Evolutionary conservation across 768 basidiomycete species (phyloP), one percentile per base, ranked within the genome.

Genomic region (Dacryopinax primogenitus): DNA sequence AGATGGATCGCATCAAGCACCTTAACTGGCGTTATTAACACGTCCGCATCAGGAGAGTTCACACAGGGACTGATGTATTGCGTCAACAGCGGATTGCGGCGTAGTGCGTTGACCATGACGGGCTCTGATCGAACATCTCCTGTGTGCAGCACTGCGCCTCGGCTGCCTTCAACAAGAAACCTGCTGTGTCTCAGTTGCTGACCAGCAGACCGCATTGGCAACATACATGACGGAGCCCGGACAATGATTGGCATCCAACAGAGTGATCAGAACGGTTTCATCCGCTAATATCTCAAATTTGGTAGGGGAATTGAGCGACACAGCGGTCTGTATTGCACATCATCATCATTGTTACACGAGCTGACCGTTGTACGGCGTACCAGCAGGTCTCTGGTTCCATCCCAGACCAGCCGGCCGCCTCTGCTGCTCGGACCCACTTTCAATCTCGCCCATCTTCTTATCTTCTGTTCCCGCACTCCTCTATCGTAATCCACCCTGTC

Each of bases 231-330:
- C 86, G 0, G 92, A 87, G 0, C 94, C 94, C 12, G 92, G 94
- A 72, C 93, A 96, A 73, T 97, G 94, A 71, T 96, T 96, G 0
- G 94, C 94, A 70, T 94, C 90, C 7, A 96, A 74, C 11, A 88
- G 79, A 0, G 92, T 94, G 65, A 96, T 80, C 0, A 80, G 84
- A 11, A 95, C 86, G 2, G 72, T 73, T 69, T 86, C 82, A 7
- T 76, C 76, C 26, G 80, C 76, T 2, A 79, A 81, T 18, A 94
- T 73, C 35, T 85, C 82, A 33, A 86, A 78, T 33, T 72, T 66
- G 0, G 83, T 87, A 0, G 92, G 90, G 1, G 79, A 80, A 66
- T 91, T 79, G 63, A 88, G 70, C 0, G 84, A 82, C 45, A 88
- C 69, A 1, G 82, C 69, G 70, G 77, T 80, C 88, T 90, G 70